A percentile compares a stretch with the other conserved stretches of the same genome.
These are phyloP conservation scores for Neopestalotiopsis sp. DNA, from an alignment of 2,329 filamentous ascomycete genomes.

Conservation along the genomic window DNA sequence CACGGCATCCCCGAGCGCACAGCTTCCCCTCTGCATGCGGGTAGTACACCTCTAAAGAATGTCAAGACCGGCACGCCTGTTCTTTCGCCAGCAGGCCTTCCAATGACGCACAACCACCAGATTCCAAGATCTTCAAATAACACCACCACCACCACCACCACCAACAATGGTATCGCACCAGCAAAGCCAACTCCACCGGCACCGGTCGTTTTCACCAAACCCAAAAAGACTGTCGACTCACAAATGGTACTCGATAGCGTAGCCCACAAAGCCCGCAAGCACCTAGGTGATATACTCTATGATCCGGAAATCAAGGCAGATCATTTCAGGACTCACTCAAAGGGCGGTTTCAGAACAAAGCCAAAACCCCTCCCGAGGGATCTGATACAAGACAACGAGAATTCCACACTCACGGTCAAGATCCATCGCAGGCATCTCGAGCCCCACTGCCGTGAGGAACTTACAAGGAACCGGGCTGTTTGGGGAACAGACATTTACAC, in stretches of 20 bases:
- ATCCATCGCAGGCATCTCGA: slow-evolving; percentile 81
- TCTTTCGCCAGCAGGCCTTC: slow-evolving; percentile 48
- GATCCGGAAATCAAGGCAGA: slow-evolving; percentile 66
- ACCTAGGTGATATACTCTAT: slow-evolving; percentile 87
- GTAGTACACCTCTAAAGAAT: slow-evolving; percentile 52
- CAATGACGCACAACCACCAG: slow-evolving; percentile 55
- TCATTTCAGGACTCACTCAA: slow-evolving; percentile 48
- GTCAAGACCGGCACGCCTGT: slow-evolving; percentile 51
- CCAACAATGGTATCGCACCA: background rate
- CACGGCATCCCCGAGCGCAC: slow-evolving; percentile 56
- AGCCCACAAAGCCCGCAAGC: slow-evolving; percentile 71
- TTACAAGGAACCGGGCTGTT: slow-evolving; percentile 78
- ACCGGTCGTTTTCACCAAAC: slow-evolving; percentile 53
- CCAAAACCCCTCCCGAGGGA: slow-evolving; percentile 80
- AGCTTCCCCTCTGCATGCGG: slow-evolving; percentile 46
- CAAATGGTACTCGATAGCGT: slow-evolving; percentile 75
- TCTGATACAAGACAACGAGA: slow-evolving; percentile 74
- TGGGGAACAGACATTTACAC: slow-evolving; percentile 97
- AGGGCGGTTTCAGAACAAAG: slow-evolving; percentile 54
- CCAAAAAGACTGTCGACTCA: slow-evolving; percentile 70
- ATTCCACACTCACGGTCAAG: slow-evolving; percentile 89
- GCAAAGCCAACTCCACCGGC: background rate
- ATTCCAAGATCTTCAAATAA: slow-evolving; percentile 38
- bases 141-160: no score
- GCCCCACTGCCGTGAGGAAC: slow-evolving; percentile 74